Base-by-base conservation (phyloP, 2,329 filamentous ascomycete species). In the Coleophoma crateriformis region DNA sequence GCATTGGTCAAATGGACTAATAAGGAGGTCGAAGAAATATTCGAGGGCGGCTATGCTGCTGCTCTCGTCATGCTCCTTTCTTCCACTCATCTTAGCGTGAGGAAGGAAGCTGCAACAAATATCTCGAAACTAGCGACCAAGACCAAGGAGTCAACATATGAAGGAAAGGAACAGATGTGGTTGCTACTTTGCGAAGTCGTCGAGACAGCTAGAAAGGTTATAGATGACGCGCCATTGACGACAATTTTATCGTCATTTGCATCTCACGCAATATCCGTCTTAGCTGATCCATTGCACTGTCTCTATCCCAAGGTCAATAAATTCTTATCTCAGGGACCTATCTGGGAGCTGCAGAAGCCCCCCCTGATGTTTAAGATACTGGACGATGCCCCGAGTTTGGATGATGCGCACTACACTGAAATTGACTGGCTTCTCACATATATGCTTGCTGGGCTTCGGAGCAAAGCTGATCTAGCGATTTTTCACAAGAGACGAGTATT, bases 221-320 rank as follows among this genome's bases (percentile, higher is more conserved):
- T 85, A 43, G 71, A 80, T 40, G 68, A 71, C 7, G 70, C 70
- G 3, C 78, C 85, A 1, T 72, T 95, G 3, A 85, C 90, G 0
- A 89, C 85, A 52, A 76, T 89, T 12, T 82, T 89, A 6, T 79
- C 84, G n/a, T 80, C 86, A 11, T 94, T 96, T 59, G 85, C 89
- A 7, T 76, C 79, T 43, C 81, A 82, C 55, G 82, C 84, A 1
- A 74, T 95, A 7, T 71, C 78, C 1, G 81, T 95, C 14, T 70
- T 95, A 42, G 78, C 76, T 19, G 84, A 89, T 53, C 92, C 92
- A 0, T 76, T 90, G 14, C 89, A 95, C 63, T 81, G 81, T 52
- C 78, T 96, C 35, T 97, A 96, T 65, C 81, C 83, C 50, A 96
- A 96, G 64, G 72, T 94, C 68, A 96, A 95, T 71, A 75, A 77